phyloP scores from a whole-genome alignment of 257 asterid genomes.

The Plectranthus barbatus region DNA sequence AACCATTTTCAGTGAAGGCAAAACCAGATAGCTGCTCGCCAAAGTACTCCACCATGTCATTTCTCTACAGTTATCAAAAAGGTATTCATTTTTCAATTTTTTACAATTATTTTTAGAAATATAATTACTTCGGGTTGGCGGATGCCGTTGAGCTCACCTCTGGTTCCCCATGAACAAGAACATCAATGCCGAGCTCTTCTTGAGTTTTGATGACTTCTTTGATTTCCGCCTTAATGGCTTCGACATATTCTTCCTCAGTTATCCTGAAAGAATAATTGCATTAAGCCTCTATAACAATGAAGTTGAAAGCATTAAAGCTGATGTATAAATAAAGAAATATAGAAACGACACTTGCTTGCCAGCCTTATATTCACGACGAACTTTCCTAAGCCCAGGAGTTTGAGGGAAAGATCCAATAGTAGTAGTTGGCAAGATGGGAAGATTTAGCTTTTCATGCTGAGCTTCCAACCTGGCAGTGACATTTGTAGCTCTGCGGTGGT shows the following conservation, averaged over 20 bases:
- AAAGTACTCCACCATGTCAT: constrained; percentile 92
- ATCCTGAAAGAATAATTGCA: constrained; percentile 34
- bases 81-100: background rate
- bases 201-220: constrained; percentile 58
- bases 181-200: constrained; percentile 85
- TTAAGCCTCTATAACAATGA: background rate
- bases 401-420: constrained; percentile 97
- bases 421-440: constrained; percentile 83
- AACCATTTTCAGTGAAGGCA: constrained; percentile 75
- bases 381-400: constrained; percentile 67
- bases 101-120: background rate
- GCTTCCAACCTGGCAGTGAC: constrained; percentile 62
- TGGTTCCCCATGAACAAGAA: constrained; percentile 90
- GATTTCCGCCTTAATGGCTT: constrained; percentile 63
- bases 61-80: constrained; percentile 44
- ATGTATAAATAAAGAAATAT: background rate
- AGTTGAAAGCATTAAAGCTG: background rate
- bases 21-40: constrained; percentile 89
- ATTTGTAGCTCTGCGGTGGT: constrained; percentile 66
- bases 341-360: constrained; percentile 36
- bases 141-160: constrained; percentile 41
- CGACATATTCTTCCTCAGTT: constrained; percentile 60
- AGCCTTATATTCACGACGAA: constrained; percentile 94
- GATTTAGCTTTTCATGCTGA: constrained; percentile 75
- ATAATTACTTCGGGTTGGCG: background rate